Evolutionary conservation across 495 filamentous ascomycete species (phyloP).

Genomic region (Aspergillus asperescens): DNA sequence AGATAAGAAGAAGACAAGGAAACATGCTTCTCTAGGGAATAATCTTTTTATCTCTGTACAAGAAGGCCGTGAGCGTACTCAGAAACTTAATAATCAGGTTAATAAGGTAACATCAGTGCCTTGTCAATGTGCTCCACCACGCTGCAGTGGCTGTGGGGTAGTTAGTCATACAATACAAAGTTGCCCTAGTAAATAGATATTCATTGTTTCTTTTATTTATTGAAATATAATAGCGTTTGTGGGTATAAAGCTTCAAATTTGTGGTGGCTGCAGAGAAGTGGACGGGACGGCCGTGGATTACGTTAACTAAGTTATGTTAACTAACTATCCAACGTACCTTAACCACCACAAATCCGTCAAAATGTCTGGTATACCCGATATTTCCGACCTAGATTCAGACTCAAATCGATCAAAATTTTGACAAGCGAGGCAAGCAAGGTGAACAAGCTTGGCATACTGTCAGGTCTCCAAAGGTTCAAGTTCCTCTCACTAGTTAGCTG

Average conservation of each 20-base stretch:
- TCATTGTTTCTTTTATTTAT: constrained; percentile 1
- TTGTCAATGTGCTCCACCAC: background rate
- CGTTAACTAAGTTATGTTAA: too few species aligned
- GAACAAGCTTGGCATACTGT: too few species aligned
- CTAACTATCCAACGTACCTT: too few species aligned
- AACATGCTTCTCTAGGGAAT: background rate
- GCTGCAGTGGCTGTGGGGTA: background rate
- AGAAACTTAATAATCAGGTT: constrained; percentile 5
- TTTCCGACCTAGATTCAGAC: too few species aligned
- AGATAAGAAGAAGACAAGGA: constrained; percentile 1
- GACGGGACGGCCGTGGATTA: too few species aligned
- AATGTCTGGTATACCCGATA: too few species aligned
- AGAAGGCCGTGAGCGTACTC: constrained; percentile 2
- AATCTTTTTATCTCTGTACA: constrained; percentile 2
- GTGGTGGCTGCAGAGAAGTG: too few species aligned
- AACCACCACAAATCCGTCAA: too few species aligned
- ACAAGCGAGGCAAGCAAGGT: too few species aligned
- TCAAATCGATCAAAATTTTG: too few species aligned
- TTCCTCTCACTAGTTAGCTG: too few species aligned
- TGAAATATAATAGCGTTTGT: background rate
- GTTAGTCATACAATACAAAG: constrained; percentile 5
- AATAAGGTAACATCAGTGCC: constrained; percentile 1
- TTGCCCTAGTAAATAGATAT: constrained; percentile 10
- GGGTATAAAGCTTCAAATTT: background rate
- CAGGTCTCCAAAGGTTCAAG: too few species aligned